Conservation (phyloP, 805 yeast genomes). For the Starmerella apis region DNA sequence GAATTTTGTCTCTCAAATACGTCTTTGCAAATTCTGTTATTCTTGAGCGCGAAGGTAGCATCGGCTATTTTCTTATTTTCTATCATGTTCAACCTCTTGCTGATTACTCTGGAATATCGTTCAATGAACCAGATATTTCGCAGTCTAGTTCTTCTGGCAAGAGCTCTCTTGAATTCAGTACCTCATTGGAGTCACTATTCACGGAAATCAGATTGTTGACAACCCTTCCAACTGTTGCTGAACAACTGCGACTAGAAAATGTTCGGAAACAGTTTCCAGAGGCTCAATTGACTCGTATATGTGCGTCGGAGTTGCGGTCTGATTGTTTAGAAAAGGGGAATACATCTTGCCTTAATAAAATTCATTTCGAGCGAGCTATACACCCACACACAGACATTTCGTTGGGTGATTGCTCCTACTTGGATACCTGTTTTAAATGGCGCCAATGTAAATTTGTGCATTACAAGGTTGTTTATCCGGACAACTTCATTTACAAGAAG, state of each 20-base stretch:
- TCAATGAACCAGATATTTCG: not conserved
- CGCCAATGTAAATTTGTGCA: slow-evolving; percentile 72
- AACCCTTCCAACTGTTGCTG: slow-evolving; percentile 2
- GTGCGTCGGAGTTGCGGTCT: slow-evolving; percentile 8
- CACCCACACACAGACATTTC: slow-evolving; percentile 50
- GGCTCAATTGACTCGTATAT: slow-evolving; percentile 6
- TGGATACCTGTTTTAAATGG: slow-evolving; percentile 87
- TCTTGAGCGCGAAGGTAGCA: slow-evolving; percentile 12
- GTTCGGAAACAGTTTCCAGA: not conserved
- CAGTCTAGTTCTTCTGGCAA: not conserved
- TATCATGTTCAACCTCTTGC: slow-evolving; percentile 8
- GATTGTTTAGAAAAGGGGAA: slow-evolving; percentile 2
- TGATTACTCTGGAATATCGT: not conserved
- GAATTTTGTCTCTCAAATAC: not conserved
- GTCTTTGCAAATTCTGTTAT: slow-evolving; percentile 1
- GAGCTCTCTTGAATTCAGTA: not conserved
- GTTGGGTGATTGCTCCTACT: slow-evolving; percentile 84
- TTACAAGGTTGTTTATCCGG: slow-evolving; percentile 36
- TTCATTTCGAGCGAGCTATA: slow-evolving; percentile 32
- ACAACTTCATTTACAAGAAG: not conserved
- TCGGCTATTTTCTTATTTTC: slow-evolving; percentile 13
- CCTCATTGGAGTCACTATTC: not conserved
- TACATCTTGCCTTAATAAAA: slow-evolving; percentile 19
- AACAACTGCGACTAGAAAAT: not conserved
- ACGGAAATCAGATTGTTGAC: not conserved